phyloP scores from a whole-genome alignment of 2,329 filamentous ascomycete species.

The Clonostachys solani region DNA sequence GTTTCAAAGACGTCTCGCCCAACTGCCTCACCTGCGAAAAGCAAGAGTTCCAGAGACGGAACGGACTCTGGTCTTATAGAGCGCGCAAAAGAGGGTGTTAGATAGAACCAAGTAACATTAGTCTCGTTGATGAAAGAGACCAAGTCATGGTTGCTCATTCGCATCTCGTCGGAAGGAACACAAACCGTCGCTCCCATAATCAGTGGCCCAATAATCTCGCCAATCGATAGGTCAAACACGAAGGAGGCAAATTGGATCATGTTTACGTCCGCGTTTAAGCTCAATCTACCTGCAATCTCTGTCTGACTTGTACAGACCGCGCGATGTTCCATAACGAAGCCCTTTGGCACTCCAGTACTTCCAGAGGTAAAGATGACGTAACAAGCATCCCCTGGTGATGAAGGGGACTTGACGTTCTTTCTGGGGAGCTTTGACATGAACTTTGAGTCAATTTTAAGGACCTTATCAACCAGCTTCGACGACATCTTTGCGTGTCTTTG shows the following conservation, averaged over 20 bases:
- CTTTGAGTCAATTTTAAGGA: background rate
- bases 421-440: too few relatives aligned
- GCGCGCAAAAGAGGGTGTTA: background rate
- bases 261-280: background rate
- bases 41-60: background rate
- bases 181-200: background rate
- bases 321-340: conserved; percentile 10
- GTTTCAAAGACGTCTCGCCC: conserved; percentile 3
- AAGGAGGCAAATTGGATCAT: conserved; percentile 2
- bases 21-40: conserved; percentile 4
- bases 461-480: conserved; percentile 15
- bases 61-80: background rate
- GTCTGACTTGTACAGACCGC: conserved; percentile 10
- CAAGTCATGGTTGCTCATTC: background rate
- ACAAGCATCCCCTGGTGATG: conserved; percentile 2
- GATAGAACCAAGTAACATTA: background rate
- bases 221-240: background rate
- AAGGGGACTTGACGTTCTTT: background rate
- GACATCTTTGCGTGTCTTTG: conserved; percentile 18
- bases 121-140: conserved; percentile 1
- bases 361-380: conserved; percentile 14
- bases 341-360: conserved; percentile 14
- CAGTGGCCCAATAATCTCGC: background rate
- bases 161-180: background rate
- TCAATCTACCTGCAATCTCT: conserved; percentile 9